A percentile compares a stretch with the other conserved stretches of the same genome.
Conservation (phyloP, 2,329 filamentous ascomycete species). For the Dactylonectria macrodidyma region DNA sequence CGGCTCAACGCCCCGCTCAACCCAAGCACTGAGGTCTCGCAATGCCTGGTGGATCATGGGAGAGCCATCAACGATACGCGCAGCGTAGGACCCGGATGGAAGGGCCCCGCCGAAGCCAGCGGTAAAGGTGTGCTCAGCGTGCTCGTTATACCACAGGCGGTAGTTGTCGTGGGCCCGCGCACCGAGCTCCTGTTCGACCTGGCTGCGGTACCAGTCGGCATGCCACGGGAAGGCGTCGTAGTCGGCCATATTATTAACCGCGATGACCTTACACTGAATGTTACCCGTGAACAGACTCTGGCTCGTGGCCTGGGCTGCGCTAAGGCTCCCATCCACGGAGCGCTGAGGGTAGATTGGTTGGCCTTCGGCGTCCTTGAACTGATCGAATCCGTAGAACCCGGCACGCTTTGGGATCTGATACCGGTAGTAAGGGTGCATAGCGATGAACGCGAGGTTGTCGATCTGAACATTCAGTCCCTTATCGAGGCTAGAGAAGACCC, state of each 20-base stretch:
- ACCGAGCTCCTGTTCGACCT: neutral
- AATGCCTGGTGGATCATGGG: too few relatives aligned
- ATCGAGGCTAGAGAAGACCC: too few relatives aligned
- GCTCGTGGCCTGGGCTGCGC: too few relatives aligned
- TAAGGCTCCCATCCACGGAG: too few relatives aligned
- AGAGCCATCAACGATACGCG: too few relatives aligned
- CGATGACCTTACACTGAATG: neutral
- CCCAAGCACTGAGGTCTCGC: constrained; percentile 39
- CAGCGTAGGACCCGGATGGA: too few relatives aligned
- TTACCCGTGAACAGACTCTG: too few relatives aligned
- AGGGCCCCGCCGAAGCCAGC: too few relatives aligned
- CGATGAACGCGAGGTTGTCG: constrained; percentile 32
- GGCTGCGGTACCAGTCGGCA: neutral
- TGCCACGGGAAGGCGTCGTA: neutral
- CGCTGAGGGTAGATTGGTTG: neutral
- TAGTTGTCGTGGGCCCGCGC: neutral
- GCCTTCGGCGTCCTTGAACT: too few relatives aligned
- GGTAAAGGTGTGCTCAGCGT: neutral
- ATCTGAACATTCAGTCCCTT: constrained; percentile 21
- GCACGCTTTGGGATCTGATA: constrained; percentile 30
- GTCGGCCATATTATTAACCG: neutral
- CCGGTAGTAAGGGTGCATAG: constrained; percentile 30
- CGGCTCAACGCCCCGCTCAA: constrained; percentile 29
- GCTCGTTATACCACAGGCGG: neutral
- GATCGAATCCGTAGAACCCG: constrained; percentile 24